A percentile compares a stretch with the other conserved stretches of the same genome.
phyloP scores from a whole-genome alignment of 768 basidiomycete species.

The Harrya chromipes region DNA sequence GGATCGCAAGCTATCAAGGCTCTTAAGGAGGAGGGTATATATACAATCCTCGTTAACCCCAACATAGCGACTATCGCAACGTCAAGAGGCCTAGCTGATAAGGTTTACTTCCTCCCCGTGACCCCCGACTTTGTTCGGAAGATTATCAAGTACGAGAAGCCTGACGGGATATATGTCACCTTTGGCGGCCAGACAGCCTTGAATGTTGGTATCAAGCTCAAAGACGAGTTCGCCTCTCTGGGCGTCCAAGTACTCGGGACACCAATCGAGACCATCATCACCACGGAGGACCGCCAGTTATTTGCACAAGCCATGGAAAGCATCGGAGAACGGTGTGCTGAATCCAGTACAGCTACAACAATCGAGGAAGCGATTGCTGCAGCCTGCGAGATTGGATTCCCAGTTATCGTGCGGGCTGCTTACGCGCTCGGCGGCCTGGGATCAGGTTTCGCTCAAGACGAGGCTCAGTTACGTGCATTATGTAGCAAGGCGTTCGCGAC shows the following conservation, averaged over 20 bases:
- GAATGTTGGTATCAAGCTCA: constrained; percentile 95
- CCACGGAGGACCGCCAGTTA: constrained; percentile 92
- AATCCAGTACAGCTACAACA: constrained; percentile 85
- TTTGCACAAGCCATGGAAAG: constrained; percentile 93
- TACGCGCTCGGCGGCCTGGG: constrained; percentile 96
- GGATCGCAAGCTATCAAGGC: constrained; percentile 99
- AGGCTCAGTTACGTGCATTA: constrained; percentile 80
- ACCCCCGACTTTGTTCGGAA: constrained; percentile 97
- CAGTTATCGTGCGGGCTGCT: constrained; percentile 95
- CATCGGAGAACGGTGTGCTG: constrained; percentile 94
- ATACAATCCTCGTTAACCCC: constrained; percentile 97
- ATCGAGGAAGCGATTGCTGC: constrained; percentile 80
- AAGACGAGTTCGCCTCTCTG: constrained; percentile 89
- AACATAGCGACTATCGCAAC: constrained; percentile 99
- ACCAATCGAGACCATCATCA: constrained; percentile 95
- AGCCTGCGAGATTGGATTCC: constrained; percentile 84
- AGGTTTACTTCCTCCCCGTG: constrained; percentile 98
- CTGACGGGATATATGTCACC: constrained; percentile 98
- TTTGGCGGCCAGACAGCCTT: constrained; percentile 98
- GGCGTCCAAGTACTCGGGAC: constrained; percentile 95
- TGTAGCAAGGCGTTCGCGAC: constrained; percentile 97
- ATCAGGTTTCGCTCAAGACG: constrained; percentile 94
- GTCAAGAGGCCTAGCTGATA: constrained; percentile 96
- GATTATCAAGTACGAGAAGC: constrained; percentile 98
- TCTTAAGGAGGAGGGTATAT: constrained; percentile 97